Base-by-base conservation (phyloP, 768 basidiomycete species). In the Termitomyces sp. region DNA sequence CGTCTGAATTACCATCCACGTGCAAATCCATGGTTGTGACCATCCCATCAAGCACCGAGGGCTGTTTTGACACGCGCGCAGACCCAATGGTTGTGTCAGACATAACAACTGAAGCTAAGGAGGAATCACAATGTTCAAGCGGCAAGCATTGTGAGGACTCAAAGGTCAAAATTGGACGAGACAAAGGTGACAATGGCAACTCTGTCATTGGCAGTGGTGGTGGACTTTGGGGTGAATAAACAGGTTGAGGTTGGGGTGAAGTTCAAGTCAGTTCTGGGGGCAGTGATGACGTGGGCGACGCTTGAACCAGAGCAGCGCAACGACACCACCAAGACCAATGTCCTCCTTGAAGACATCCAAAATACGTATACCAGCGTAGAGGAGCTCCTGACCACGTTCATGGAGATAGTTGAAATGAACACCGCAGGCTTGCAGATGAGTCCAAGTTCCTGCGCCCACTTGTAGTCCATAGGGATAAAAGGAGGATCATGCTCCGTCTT, bases 381-480 rank as follows among this genome's bases (percentile, higher is more conserved):
- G 74, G 54, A 99, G 82, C 77, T 99, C 97, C 74, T 98, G 95
- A 0, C 97, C 97, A 67, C 96, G 91, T 79, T 98, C 97, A 74
- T 99, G 46, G 94, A 97, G 75, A 98, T 99, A 61, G 97, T 97
- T 31, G 94, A 97, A 78, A 97, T 96, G 80, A 96, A 97, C 3
- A 96, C 94, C 36, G 96, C 95, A 18, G 95, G 97, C 76, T 98
- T 98, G 69, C 96, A 89, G 76, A 98, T 95, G 68, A 99, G 86
- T 53, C 96, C 96, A 52, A 98, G 87, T 76, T 97, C 94, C 69
- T 95, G 92, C 33, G 95, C 95, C 96, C 96, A 98, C 80, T 98
- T 98, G 86, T 98, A 99, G 76, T 99, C 96, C 93, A 98, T 98
- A n/a, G 96, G 96, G 68, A 98, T 98, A 54, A 90, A 86, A 10